Evolutionary conservation across 1,284 basidiomycete species (phyloP).

Genomic region (Apiotrichum veenhuisii): DNA sequence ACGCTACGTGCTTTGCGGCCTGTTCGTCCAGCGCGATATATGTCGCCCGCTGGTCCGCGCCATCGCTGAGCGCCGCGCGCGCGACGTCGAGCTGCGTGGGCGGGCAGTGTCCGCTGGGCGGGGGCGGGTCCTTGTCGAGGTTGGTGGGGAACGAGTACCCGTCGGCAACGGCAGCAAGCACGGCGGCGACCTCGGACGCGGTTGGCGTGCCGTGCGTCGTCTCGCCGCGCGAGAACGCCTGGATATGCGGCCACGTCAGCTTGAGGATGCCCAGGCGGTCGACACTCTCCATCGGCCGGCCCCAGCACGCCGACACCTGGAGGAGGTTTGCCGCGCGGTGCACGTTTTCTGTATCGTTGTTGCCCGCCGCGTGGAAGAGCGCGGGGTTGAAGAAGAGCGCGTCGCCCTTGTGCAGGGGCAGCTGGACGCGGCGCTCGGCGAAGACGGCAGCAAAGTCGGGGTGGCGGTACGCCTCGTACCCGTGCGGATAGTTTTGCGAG

Average conservation of each 20-base stretch:
- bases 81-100: slow-evolving; percentile 6
- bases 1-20: not conserved
- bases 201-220: too few species aligned
- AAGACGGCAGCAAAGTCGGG: slow-evolving; percentile 7
- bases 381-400: slow-evolving; percentile 29
- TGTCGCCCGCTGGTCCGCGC: not conserved
- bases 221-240: not conserved
- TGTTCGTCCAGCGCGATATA: not conserved
- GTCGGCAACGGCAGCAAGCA: slow-evolving; percentile 9
- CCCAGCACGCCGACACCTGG: slow-evolving; percentile 19
- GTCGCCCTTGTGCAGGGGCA: slow-evolving; percentile 19
- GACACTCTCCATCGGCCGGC: slow-evolving; percentile 23
- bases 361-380: slow-evolving; percentile 23
- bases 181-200: slow-evolving; percentile 3
- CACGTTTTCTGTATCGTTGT: slow-evolving; percentile 7
- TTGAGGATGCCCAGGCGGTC: slow-evolving; percentile 9
- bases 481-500: slow-evolving; percentile 13
- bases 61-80: not conserved
- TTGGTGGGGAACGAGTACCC: slow-evolving; percentile 22
- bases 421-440: slow-evolving; percentile 7
- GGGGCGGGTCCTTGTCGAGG: slow-evolving; percentile 20
- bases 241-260: not conserved
- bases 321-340: slow-evolving; percentile 19
- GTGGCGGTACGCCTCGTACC: slow-evolving; percentile 14
- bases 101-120: slow-evolving; percentile 14